Conservation (phyloP, 163 green algal genomes). For the Volvox carteri region DNA sequence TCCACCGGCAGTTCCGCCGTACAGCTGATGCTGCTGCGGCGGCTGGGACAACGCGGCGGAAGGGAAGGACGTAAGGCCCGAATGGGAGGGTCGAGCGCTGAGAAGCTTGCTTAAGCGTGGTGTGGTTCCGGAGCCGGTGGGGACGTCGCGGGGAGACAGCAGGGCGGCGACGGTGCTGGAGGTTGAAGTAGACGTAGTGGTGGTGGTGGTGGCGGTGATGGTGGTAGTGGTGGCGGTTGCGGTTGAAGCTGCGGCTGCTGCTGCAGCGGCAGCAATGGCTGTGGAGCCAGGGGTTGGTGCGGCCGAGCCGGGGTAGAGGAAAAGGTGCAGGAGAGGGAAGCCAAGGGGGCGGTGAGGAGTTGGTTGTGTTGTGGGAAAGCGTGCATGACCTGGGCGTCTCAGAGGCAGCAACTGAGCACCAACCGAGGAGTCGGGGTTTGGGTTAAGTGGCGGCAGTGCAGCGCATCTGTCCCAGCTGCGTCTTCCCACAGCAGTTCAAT, state of each 20-base stretch:
- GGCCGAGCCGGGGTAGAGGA: too few relatives aligned
- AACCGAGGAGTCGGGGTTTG: too few relatives aligned
- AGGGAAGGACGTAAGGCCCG: neutral
- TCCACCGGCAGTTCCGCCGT: neutral
- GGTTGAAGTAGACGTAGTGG: neutral
- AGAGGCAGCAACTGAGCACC: too few relatives aligned
- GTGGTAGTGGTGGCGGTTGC: neutral
- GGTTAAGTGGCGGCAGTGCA: too few relatives aligned
- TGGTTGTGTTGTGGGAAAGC: too few relatives aligned
- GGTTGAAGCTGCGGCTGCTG: neutral
- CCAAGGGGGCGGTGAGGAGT: too few relatives aligned
- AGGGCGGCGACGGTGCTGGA: neutral
- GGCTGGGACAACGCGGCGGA: neutral
- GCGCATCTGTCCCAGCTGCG: too few relatives aligned
- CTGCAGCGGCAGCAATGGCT: neutral
- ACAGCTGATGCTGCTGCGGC: neutral
- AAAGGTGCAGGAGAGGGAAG: neutral
- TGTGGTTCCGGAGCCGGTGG: neutral
- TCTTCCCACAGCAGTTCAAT: too few relatives aligned
- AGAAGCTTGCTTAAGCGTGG: neutral
- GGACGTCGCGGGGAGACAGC: constrained; percentile 1
- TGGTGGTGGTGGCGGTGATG: neutral
- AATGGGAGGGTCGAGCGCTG: neutral
- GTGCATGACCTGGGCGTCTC: too few relatives aligned
- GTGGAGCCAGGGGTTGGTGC: neutral